Base-by-base conservation (phyloP, 1,284 basidiomycete genomes). In the Sporisorium scitamineum region DNA sequence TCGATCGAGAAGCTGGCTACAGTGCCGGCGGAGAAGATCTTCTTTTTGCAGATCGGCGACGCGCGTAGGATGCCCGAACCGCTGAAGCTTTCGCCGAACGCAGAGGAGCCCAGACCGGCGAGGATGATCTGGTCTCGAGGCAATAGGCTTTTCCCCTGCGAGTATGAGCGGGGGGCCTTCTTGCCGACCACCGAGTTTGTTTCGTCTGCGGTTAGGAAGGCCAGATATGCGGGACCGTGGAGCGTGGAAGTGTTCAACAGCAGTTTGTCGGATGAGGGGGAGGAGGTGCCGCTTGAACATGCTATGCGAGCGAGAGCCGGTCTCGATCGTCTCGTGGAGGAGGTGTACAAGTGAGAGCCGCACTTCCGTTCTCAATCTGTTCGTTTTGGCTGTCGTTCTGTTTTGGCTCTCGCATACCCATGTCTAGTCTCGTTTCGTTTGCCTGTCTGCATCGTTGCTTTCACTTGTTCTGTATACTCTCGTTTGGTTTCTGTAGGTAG, bases 31-130 rank as follows among this genome's bases (percentile, higher is more conserved):
- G 63, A 78, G 24, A 79, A 77, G 66, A 86, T 86, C 76, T 87
- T 85, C 70, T 75, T 86, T 57, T 80, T 86, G 45, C 86, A 87
- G 69, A 83, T 86, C 27, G 86, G 85, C 39, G 86, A 87, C 64
- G 86, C 82, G 9, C 61, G 75, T 20, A 58, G 48, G 65, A 52
- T 77, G 56, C 26, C 62, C 14, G 59, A 70, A 60, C 70, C 80
- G 9, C 70, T 85, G 1, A 59, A 67, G 3, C 67, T 83, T 13
- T 78, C 80, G 1, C 84, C 81, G 6, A 77, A 80, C 7, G 47
- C 68, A 9, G 75, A 85, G 27, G 82, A 85, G 29, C 79, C 84
- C 18, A 70, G 82, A 20, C 85, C 86, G 13, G 75, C 71, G 9
- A 62, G 86, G 16, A 84, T 85, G 72, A 85, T 83, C 41, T 86